phyloP scores from a whole-genome alignment of 768 basidiomycete species.

The Suillus luteus region DNA sequence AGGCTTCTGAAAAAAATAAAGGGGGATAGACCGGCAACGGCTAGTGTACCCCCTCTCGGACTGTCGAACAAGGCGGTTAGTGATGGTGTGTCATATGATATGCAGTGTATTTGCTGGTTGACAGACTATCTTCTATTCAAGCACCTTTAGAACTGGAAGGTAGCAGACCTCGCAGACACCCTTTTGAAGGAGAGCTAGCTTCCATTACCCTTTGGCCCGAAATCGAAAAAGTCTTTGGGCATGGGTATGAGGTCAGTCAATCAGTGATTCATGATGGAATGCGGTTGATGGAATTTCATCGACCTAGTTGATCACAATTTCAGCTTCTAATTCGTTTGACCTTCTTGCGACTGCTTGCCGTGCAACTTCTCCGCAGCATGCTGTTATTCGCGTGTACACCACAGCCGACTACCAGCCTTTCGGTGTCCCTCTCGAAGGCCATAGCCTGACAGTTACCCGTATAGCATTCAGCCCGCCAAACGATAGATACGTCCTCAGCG shows the following conservation, averaged over 20 bases:
- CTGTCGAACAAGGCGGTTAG: slow-evolving; percentile 91
- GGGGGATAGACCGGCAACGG: slow-evolving; percentile 69
- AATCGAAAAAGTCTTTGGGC: slow-evolving; percentile 94
- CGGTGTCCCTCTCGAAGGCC: slow-evolving; percentile 77
- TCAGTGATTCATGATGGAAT: slow-evolving; percentile 2
- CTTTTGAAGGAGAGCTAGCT: slow-evolving; percentile 91
- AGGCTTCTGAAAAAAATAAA: slow-evolving; percentile 29
- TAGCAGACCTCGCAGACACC: slow-evolving; percentile 38
- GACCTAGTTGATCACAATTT: slow-evolving; percentile 74
- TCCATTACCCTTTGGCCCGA: slow-evolving; percentile 94
- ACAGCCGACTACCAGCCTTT: slow-evolving; percentile 68
- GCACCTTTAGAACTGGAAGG: slow-evolving; percentile 22
- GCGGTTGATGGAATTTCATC: slow-evolving; percentile 4
- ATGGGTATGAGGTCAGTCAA: slow-evolving; percentile 87
- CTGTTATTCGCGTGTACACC: slow-evolving; percentile 82
- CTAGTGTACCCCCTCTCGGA: slow-evolving; percentile 91
- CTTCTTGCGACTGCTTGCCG: slow-evolving; percentile 91
- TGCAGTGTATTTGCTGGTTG: neutral
- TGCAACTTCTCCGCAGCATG: slow-evolving; percentile 85
- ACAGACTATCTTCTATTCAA: slow-evolving; percentile 14
- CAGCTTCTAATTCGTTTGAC: slow-evolving; percentile 66
- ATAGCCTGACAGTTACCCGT: slow-evolving; percentile 86
- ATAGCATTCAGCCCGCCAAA: slow-evolving; percentile 83
- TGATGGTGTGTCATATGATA: slow-evolving; percentile 49
- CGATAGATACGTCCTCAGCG: slow-evolving; percentile 76